Base-by-base conservation (phyloP, 768 basidiomycete species). In the Plicaturopsis crispa region DNA sequence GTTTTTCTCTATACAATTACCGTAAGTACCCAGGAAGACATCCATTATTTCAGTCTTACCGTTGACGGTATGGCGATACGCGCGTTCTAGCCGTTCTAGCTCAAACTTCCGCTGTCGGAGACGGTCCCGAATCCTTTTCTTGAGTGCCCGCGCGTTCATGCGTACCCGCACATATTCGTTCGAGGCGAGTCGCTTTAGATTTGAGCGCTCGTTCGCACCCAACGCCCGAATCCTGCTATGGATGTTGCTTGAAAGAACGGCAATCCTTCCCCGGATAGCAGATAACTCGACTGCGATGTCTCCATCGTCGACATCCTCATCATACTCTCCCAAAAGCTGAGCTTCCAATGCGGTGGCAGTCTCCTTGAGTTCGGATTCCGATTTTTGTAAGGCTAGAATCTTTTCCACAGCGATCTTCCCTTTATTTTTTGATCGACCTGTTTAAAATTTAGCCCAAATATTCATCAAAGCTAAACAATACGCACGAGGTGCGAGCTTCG, bases 111-210 rank as follows among this genome's bases (percentile, higher is more conserved):
- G 13, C 19, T 52, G 42, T 12, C 34, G 23, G 21, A 54, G 42
- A 20, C 42, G 26, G 7, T 53, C 44, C 17, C 35, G 41, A 16
- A 52, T 31, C 13, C 43, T 14, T 3, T 18, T 36, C 31, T 54
- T 55, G 1, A 54, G 14, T 12, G 52, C 48, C 1, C 5, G 40
- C 6, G 50, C 48, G 40, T 57, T 53, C 40, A 50, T 48, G 18
- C 36, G 35, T 6, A 34, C 39, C 38, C 24, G 39, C 19, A 46
- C n/a, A n/a, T n/a, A n/a, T n/a, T n/a, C n/a, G n/a, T n/a, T n/a
- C n/a, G n/a, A n/a, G n/a, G n/a, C n/a, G n/a, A n/a, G n/a, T n/a
- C n/a, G n/a, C n/a, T n/a, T n/a, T n/a, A n/a, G n/a, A n/a, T n/a
- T n/a, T n/a, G n/a, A n/a, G n/a, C n/a, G n/a, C n/a, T n/a, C n/a